Evolutionary conservation across 495 filamentous ascomycete genomes (phyloP).

Genomic region (Sporormia fimetaria): DNA sequence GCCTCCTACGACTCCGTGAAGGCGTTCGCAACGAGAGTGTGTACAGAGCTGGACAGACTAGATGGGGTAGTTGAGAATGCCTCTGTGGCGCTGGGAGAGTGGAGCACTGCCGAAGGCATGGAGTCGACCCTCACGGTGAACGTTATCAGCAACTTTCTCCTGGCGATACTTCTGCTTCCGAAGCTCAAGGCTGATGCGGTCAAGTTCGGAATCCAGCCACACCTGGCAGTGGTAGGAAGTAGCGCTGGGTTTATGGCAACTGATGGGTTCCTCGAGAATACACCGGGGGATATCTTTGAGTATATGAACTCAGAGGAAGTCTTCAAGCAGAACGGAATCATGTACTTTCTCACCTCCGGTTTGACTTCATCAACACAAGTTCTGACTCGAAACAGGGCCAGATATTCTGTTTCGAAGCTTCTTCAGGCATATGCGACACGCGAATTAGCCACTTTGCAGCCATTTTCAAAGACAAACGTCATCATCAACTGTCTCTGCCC

Average conservation of each 20-base stretch:
- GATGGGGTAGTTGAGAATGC: conserved; percentile 41
- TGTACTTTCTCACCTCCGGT: too few relatives aligned
- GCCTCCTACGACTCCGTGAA: conserved; percentile 40
- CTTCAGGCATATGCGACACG: conserved; percentile 4
- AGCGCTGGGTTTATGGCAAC: conserved; percentile 25
- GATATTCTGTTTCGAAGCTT: conserved; percentile 20
- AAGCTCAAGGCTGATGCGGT: conserved; percentile 28
- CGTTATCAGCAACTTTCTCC: conserved; percentile 40
- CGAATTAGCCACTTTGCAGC: conserved; percentile 4
- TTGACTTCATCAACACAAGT: too few relatives aligned
- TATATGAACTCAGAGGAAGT: conserved; percentile 22
- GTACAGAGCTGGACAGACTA: conserved; percentile 32
- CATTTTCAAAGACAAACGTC: conserved; percentile 18
- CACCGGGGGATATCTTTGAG: conserved; percentile 23
- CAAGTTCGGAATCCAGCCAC: conserved; percentile 24
- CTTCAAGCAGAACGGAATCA: too few relatives aligned
- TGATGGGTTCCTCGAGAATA: conserved; percentile 27
- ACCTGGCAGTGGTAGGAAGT: conserved; percentile 28
- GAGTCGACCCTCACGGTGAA: conserved; percentile 46
- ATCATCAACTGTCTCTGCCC: conserved; percentile 36
- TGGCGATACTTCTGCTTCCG: conserved; percentile 36
- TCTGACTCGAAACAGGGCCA: conserved; percentile 12
- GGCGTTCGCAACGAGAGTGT: conserved; percentile 36
- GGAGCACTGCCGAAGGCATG: conserved; percentile 31
- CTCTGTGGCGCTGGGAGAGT: conserved; percentile 32